phyloP scores from a whole-genome alignment of 2,329 filamentous ascomycete genomes.

The Tolypocladium paradoxum region DNA sequence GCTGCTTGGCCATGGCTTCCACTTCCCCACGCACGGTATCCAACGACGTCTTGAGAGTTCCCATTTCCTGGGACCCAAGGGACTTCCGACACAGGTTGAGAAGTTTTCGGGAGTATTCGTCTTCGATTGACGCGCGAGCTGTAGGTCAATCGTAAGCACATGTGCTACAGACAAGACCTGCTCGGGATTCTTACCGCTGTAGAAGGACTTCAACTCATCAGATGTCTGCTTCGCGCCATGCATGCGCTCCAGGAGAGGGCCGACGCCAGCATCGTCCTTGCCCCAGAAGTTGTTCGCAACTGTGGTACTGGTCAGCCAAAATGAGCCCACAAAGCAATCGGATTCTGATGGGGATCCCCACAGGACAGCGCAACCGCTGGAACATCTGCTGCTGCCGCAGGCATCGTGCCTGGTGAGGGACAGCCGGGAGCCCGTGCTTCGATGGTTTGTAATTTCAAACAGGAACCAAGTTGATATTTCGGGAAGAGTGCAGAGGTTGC shows the following conservation, averaged over 20 bases:
- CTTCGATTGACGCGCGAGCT: constrained; percentile 89
- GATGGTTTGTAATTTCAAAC: not conserved
- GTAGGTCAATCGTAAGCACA: not conserved
- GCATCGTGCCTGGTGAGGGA: constrained; percentile 34
- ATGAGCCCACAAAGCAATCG: not conserved
- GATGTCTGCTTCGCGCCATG: constrained; percentile 86
- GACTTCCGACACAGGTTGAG: constrained; percentile 78
- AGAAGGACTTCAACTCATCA: constrained; percentile 89
- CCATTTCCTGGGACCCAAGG: constrained; percentile 77
- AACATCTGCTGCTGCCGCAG: constrained; percentile 47
- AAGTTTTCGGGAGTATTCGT: constrained; percentile 89
- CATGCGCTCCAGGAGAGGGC: constrained; percentile 88
- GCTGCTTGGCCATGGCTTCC: constrained; percentile 88
- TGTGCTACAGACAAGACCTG: not conserved
- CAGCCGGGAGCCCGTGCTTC: not conserved
- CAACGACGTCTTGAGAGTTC: constrained; percentile 71
- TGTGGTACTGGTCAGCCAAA: constrained; percentile 22
- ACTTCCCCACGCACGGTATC: constrained; percentile 83
- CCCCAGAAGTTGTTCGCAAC: constrained; percentile 99
- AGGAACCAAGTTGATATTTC: no score
- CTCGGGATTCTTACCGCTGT: constrained; percentile 50
- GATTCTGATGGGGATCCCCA: constrained; percentile 23
- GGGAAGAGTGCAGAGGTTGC: not conserved
- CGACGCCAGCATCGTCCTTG: constrained; percentile 93
- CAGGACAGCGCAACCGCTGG: constrained; percentile 60